Conservation (phyloP, 768 basidiomycete species). For the Ephemerocybe angulata region DNA sequence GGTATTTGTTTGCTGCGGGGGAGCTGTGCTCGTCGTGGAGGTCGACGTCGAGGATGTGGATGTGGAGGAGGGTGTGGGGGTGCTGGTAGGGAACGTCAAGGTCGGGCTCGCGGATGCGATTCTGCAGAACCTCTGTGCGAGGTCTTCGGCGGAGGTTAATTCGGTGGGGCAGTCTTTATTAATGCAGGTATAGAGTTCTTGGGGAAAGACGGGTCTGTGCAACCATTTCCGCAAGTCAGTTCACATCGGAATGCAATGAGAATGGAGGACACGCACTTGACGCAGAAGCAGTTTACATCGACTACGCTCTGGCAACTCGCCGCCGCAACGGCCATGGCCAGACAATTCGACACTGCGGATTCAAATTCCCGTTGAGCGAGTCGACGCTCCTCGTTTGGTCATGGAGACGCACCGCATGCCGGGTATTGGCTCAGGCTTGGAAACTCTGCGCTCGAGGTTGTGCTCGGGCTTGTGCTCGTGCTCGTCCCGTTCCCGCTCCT, state of each 20-base stretch:
- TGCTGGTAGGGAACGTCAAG: constrained; percentile 33
- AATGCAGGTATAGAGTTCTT: constrained; percentile 35
- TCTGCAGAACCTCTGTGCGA: constrained; percentile 48
- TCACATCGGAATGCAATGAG: not conserved
- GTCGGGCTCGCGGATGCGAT: constrained; percentile 32
- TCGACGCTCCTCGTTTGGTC: not conserved
- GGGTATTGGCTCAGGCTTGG: constrained; percentile 37
- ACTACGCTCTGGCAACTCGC: constrained; percentile 43
- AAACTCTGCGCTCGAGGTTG: constrained; percentile 22
- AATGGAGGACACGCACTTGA: constrained; percentile 24
- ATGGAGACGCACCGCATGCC: constrained; percentile 32
- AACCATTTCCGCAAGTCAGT: not conserved
- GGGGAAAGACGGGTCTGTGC: constrained; percentile 33
- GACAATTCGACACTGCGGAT: constrained; percentile 44
- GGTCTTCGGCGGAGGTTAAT: constrained; percentile 35
- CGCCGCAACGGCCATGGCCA: constrained; percentile 33
- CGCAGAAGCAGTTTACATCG: constrained; percentile 50
- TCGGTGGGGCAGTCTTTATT: constrained; percentile 33
- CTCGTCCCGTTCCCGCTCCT: not conserved
- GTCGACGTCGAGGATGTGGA: not conserved
- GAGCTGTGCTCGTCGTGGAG: not conserved
- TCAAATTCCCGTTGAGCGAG: too few relatives aligned
- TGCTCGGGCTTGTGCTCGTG: not conserved
- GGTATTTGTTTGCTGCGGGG: not conserved
- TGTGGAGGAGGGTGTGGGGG: constrained; percentile 12